Conservation (phyloP, 1,284 basidiomycete species). For the Papiliotrema terrestris region DNA sequence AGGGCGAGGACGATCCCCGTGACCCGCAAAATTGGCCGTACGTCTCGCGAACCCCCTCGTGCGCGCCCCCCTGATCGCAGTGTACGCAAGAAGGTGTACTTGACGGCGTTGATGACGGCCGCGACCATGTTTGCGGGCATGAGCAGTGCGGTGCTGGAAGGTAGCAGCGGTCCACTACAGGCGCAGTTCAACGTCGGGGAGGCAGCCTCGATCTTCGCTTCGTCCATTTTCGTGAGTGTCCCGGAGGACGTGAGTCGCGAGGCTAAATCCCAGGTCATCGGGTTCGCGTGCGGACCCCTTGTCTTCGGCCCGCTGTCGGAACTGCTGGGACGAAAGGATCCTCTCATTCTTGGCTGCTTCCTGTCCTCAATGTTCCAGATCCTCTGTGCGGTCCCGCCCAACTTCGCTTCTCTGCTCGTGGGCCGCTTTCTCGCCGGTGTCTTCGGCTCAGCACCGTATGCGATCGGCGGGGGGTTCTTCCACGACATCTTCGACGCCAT, state of each 20-base stretch:
- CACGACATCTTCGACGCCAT: too few relatives aligned
- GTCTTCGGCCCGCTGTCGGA: conserved; percentile 7
- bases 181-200: conserved; percentile 8
- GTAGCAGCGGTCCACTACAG: conserved; percentile 3
- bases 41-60: neutral
- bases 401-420: too few relatives aligned
- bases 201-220: conserved; percentile 18
- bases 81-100: conserved; percentile 7
- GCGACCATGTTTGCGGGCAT: conserved; percentile 21
- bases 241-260: neutral
- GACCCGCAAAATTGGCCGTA: too few relatives aligned
- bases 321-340: too few relatives aligned
- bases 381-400: too few relatives aligned
- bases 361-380: too few relatives aligned
- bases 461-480: too few relatives aligned
- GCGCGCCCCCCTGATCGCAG: neutral
- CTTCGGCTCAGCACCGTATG: too few relatives aligned
- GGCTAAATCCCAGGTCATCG: conserved; percentile 2
- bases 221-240: conserved; percentile 14
- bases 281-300: conserved; percentile 11
- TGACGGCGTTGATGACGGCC: conserved; percentile 14
- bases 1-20: too few relatives aligned
- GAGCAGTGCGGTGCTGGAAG: conserved; percentile 8
- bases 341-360: too few relatives aligned
- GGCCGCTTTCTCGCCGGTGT: too few relatives aligned